These are phyloP conservation scores for Cryptosporidium sp. DNA, from an alignment of 169 alveolate genomes.

Conservation along the genomic window DNA sequence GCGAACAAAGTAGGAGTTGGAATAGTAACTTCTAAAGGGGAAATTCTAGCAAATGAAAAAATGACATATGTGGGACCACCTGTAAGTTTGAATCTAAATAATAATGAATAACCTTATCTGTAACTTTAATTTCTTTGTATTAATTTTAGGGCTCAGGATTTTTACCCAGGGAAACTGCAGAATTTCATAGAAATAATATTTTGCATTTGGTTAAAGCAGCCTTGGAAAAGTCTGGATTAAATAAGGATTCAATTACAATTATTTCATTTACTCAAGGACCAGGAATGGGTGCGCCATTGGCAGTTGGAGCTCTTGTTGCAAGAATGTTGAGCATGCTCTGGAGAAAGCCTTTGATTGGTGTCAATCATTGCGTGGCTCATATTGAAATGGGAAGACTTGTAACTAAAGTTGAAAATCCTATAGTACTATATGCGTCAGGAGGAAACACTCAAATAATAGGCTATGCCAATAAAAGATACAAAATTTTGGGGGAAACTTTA, in stretches of 20 bases:
- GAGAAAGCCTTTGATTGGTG: constrained; percentile 96
- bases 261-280: constrained; percentile 98
- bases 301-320: constrained; percentile 96
- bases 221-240: constrained; percentile 88
- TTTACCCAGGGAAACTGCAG: constrained; percentile 96
- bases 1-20: constrained; percentile 99
- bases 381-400: constrained; percentile 98
- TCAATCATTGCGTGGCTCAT: constrained; percentile 99
- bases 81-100: constrained; percentile 76
- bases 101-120: background rate
- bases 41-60: constrained; percentile 94
- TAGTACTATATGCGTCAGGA: constrained; percentile 97
- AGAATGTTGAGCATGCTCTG: constrained; percentile 93
- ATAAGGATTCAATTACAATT: constrained; percentile 85
- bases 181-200: constrained; percentile 94
- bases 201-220: constrained; percentile 90
- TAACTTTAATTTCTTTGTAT: background rate
- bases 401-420: constrained; percentile 93
- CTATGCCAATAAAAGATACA: constrained; percentile 86
- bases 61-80: constrained; percentile 97
- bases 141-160: constrained; percentile 91
- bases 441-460: constrained; percentile 96
- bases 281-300: constrained; percentile 98
- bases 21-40: constrained; percentile 92
- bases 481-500: constrained; percentile 97